Percentiles rank a stretch among this genome's conserved stretches.
phyloP scores from a whole-genome alignment of 352 stramenopile genomes.

The Pythium plurisporium region DNA sequence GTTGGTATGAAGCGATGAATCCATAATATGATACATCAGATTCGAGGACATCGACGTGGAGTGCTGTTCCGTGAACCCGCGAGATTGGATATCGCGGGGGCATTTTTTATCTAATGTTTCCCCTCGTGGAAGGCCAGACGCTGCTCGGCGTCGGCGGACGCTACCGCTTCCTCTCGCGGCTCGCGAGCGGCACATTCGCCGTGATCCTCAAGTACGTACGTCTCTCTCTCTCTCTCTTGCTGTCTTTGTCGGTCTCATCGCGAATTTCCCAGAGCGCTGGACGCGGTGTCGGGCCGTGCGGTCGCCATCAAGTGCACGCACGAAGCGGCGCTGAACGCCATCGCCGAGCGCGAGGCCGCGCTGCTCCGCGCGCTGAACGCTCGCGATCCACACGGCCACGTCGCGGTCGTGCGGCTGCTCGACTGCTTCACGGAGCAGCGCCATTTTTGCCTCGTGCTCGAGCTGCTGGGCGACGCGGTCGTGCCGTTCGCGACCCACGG shows the following conservation, averaged over 20 bases:
- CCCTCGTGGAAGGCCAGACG: slow-evolving; percentile 65
- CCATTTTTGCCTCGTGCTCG: slow-evolving; percentile 64
- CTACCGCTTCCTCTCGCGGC: slow-evolving; percentile 69
- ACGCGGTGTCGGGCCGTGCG: slow-evolving; percentile 31
- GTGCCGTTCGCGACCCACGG: slow-evolving; percentile 85
- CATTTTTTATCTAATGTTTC: slow-evolving; percentile 20
- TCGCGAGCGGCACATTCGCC: slow-evolving; percentile 66
- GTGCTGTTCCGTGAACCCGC: neutral
- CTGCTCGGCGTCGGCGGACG: slow-evolving; percentile 44
- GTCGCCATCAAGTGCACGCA: slow-evolving; percentile 75
- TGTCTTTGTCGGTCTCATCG: neutral
- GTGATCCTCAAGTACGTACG: slow-evolving; percentile 52
- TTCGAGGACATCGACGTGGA: neutral
- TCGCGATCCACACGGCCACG: slow-evolving; percentile 28
- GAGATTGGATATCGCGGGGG: neutral
- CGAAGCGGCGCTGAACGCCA: slow-evolving; percentile 37
- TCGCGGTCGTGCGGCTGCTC: slow-evolving; percentile 53
- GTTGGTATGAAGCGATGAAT: neutral
- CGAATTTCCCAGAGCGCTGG: slow-evolving; percentile 32
- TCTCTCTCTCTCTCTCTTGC: neutral
- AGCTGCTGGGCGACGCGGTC: slow-evolving; percentile 73
- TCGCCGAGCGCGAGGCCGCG: slow-evolving; percentile 54
- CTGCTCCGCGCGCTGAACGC: slow-evolving; percentile 38
- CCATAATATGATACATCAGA: neutral
- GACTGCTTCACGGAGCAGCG: slow-evolving; percentile 50